These are phyloP conservation scores for Rauvolfia tetraphylla DNA, from an alignment of 257 asterid genomes.

Conservation along the genomic window DNA sequence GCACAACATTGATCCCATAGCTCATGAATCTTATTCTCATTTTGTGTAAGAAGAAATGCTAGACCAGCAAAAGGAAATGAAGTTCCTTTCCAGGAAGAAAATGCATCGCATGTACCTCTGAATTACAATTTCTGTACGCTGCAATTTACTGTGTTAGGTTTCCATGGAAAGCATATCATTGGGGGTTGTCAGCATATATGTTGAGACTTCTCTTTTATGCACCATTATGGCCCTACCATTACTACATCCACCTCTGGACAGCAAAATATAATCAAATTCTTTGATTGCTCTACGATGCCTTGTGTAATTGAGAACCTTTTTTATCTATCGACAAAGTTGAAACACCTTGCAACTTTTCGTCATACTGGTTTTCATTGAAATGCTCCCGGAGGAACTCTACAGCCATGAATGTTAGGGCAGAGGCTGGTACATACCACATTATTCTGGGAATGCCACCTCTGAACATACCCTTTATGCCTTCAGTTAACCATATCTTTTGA, in stretches of 20 bases:
- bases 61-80: not conserved
- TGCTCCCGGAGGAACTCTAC: slow-evolving; percentile 70
- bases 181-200: not conserved
- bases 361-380: slow-evolving; percentile 19
- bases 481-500: slow-evolving; percentile 62
- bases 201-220: not conserved
- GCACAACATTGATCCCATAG: too few species aligned
- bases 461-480: slow-evolving; percentile 67
- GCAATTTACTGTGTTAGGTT: not conserved
- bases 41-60: too few species aligned
- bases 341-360: slow-evolving; percentile 29
- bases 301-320: slow-evolving; percentile 47
- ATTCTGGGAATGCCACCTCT: slow-evolving; percentile 71
- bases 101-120: not conserved
- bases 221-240: not conserved
- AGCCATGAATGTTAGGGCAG: slow-evolving; percentile 85
- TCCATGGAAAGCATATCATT: not conserved
- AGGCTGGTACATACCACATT: slow-evolving; percentile 77
- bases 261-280: not conserved
- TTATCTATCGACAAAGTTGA: slow-evolving; percentile 54
- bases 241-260: not conserved
- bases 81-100: not conserved
- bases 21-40: too few species aligned
- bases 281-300: slow-evolving; percentile 34
- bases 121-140: not conserved